Base-by-base conservation (phyloP, 1,284 basidiomycete genomes). In the Tylopilus sp. region DNA sequence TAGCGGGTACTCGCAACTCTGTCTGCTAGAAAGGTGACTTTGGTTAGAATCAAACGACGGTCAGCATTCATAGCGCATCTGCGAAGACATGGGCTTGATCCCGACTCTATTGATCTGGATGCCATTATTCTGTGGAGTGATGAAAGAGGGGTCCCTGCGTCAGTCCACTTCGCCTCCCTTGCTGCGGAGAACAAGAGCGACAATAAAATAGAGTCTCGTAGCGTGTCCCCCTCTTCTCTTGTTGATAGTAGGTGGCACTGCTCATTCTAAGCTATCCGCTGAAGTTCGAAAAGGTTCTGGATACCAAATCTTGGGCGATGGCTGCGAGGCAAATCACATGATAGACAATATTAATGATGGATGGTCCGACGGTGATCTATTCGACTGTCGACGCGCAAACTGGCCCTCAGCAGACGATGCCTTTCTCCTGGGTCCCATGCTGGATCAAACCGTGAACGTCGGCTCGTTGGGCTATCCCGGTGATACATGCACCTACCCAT, bases 41-140 rank as follows among this genome's bases (percentile, higher is more conserved):
- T 46, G 29, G 13, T 34, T 46, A 85, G 82, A 29, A 84, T 84
- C 57, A 82, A 83, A 60, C 79, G 84, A 49, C 72, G 74, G 29
- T 76, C 78, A 18, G 71, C 77, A n/a, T 85, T 82, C 55, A 63
- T 66, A 15, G 57, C 60, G 4, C 83, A 85, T 60, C 59, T 85
- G 42, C 73, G 67, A 56, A 75, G 74, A 55, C 80, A 83, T 52
- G 66, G 65, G 25, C 59, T 73, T 45, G 66, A 71, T 54, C 58
- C 64, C 7, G 29, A 18, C 7, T 50, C 44, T 12, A 18, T 65
- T 25, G 55, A 67, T 43, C 23, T 68, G 35, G 36, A 44, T 15
- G 45, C 50, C 23, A 42, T 54, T 31, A 45, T 44, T 39, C 41
- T 13, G 33, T 46, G 47, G 41, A 52, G 44, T 28, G 31, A 19